A percentile compares a stretch with the other conserved stretches of the same genome.
Evolutionary conservation across 2,329 filamentous ascomycete species (phyloP).

Genomic region (Xylaria sp.): DNA sequence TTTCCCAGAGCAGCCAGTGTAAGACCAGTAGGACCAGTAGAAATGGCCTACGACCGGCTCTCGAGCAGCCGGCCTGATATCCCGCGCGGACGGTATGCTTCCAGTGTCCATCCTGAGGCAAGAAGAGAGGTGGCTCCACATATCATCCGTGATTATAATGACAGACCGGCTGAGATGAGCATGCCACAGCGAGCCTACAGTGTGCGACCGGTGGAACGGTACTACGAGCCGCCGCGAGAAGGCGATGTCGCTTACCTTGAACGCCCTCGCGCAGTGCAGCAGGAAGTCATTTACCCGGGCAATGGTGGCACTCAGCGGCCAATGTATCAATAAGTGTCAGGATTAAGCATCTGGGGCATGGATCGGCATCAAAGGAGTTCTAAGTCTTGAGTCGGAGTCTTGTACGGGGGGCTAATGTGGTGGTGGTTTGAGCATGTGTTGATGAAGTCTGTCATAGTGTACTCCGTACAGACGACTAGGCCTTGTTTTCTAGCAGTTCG

Average conservation of each 20-base stretch:
- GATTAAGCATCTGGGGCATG: neutral
- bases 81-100: conserved; percentile 45
- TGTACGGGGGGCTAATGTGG: neutral
- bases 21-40: conserved; percentile 52
- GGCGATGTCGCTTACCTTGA: conserved; percentile 44
- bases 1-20: conserved; percentile 52
- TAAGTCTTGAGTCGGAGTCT: neutral
- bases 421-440: conserved; percentile 3
- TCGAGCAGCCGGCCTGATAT: conserved; percentile 40
- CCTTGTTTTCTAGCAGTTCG: neutral
- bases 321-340: conserved; percentile 27
- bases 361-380: conserved; percentile 5
- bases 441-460: neutral
- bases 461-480: neutral
- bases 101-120: conserved; percentile 37
- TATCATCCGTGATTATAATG: conserved; percentile 32
- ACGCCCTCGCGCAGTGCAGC: conserved; percentile 37
- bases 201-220: conserved; percentile 38
- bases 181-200: conserved; percentile 38
- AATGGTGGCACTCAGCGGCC: conserved; percentile 33
- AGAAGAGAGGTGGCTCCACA: conserved; percentile 31
- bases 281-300: conserved; percentile 42
- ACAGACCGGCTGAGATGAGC: conserved; percentile 31
- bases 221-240: conserved; percentile 37
- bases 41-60: conserved; percentile 41